Percentiles rank a stretch among this genome's conserved stretches.
These are phyloP conservation scores for Leucocoprinus birnbaumii DNA, from an alignment of 768 basidiomycete species.

Conservation along the genomic window DNA sequence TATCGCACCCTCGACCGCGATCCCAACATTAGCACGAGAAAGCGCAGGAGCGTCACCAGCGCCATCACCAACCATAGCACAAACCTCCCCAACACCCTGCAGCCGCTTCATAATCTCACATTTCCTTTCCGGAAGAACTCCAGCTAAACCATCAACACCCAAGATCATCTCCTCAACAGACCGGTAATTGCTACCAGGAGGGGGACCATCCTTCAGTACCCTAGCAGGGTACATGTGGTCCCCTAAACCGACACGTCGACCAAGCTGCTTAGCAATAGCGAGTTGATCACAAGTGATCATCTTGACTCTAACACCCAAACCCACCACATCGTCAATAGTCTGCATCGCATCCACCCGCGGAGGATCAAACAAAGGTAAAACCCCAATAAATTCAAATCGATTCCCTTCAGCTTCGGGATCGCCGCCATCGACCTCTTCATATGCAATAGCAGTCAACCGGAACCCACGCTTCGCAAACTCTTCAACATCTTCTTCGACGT, in stretches of 20 bases:
- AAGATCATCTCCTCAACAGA: slow-evolving; percentile 97
- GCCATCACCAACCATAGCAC: slow-evolving; percentile 99
- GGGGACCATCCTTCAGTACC: slow-evolving; percentile 96
- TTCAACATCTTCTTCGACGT: slow-evolving; percentile 91
- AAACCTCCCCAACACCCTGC: slow-evolving; percentile 91
- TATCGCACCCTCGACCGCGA: slow-evolving; percentile 98
- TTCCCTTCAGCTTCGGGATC: slow-evolving; percentile 86
- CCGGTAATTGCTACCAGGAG: slow-evolving; percentile 77
- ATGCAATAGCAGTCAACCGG: slow-evolving; percentile 94
- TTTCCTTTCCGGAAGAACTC: slow-evolving; percentile 99
- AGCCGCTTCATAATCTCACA: slow-evolving; percentile 99
- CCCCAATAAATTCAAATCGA: slow-evolving; percentile 96
- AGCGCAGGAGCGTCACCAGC: slow-evolving; percentile 98
- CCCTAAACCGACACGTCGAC: slow-evolving; percentile 94
- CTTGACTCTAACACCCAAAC: slow-evolving; percentile 97
- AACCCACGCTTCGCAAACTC: slow-evolving; percentile 96
- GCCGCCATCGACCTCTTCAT: slow-evolving; percentile 86
- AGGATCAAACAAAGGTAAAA: slow-evolving; percentile 96
- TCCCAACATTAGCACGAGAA: slow-evolving; percentile 98
- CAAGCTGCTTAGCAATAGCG: slow-evolving; percentile 98
- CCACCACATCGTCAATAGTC: slow-evolving; percentile 95
- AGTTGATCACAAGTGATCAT: slow-evolving; percentile 99
- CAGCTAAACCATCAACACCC: slow-evolving; percentile 98
- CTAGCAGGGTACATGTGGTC: slow-evolving; percentile 99
- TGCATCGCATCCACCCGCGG: slow-evolving; percentile 98